Conservation (phyloP, 2,329 filamentous ascomycete genomes). For the Aspergillus puulaauensis region DNA sequence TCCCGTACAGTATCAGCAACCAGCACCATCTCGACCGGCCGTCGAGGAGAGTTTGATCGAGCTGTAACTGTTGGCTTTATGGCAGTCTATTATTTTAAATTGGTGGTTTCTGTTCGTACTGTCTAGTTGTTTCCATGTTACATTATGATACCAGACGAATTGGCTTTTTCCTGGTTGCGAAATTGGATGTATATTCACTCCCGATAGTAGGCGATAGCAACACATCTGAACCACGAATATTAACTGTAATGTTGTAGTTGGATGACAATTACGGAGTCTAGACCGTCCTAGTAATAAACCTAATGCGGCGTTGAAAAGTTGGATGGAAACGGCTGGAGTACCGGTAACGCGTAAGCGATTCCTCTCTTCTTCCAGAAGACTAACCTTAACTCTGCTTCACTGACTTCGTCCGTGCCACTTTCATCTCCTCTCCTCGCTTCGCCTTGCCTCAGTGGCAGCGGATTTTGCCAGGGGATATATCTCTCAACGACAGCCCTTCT, state of each 20-base stretch:
- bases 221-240: neutral
- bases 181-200: constrained; percentile 16
- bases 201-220: constrained; percentile 6
- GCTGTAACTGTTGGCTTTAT: constrained; percentile 17
- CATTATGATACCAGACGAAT: constrained; percentile 29
- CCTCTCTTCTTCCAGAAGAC: constrained; percentile 1
- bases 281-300: neutral
- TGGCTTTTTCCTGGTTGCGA: constrained; percentile 20
- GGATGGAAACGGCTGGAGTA: constrained; percentile 9
- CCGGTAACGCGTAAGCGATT: constrained; percentile 1
- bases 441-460: neutral
- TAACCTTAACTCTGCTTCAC: neutral
- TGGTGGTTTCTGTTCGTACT: neutral
- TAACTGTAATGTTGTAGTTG: neutral
- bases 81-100: neutral
- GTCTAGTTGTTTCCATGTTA: constrained; percentile 5
- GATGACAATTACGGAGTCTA: neutral
- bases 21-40: constrained; percentile 21
- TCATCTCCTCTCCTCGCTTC: neutral
- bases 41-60: constrained; percentile 35
- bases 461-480: neutral
- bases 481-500: neutral
- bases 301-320: constrained; percentile 1
- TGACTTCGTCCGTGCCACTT: neutral
- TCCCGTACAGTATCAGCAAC: constrained; percentile 21